Evolutionary conservation across 2,329 filamentous ascomycete genomes (phyloP), one percentile per base, ranked within the genome.

Genomic region (Colletotrichum viniferum): DNA sequence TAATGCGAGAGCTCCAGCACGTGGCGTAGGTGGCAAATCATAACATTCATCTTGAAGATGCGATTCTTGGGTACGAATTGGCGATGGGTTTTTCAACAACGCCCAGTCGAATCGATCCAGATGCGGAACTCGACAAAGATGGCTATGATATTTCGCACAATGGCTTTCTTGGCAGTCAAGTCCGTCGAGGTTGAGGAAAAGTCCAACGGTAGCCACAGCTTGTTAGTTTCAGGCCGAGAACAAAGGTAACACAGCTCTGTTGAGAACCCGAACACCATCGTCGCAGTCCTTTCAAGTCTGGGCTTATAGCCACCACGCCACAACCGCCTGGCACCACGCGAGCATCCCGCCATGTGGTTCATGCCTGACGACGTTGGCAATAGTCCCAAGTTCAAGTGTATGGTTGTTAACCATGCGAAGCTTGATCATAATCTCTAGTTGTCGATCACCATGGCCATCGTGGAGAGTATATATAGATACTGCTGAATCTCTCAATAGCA

Each of bases 381-480:
- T 18, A 48, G 18, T 48, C 38, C 16, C 36, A 43, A 43, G 16
- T 43, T 18, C 36, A 43, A 43, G 8, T 43, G 36, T 2, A 5
- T 43, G 16, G 36, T 18, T 43, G 16, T 43, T 2, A 18, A 1
- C 36, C 16, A 48, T 48, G 38, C 0, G 18, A n/a, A 48, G 0
- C 18, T 48, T 48, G 38, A n/a, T 48, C 18, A 12, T 0, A 12
- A 48, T 48, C 38, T 0, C 18, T 48, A 0, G 0, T 48, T n/a
- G 38, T 48, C 38, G n/a, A 52, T 52, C 43, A 52, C 12, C 13
- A 13, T 21, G 43, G 43, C 43, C 4, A 1, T 4, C 43, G n/a
- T 21, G 0, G 0, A 24, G 10, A 52, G 43, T 52, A 13, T 21
- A 21, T 52, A 24, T 0, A 52, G n/a, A 21, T 7, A 0, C 0